These are phyloP conservation scores for Erucastrum elatum DNA, from an alignment of 345 rosid species.

Conservation along the genomic window DNA sequence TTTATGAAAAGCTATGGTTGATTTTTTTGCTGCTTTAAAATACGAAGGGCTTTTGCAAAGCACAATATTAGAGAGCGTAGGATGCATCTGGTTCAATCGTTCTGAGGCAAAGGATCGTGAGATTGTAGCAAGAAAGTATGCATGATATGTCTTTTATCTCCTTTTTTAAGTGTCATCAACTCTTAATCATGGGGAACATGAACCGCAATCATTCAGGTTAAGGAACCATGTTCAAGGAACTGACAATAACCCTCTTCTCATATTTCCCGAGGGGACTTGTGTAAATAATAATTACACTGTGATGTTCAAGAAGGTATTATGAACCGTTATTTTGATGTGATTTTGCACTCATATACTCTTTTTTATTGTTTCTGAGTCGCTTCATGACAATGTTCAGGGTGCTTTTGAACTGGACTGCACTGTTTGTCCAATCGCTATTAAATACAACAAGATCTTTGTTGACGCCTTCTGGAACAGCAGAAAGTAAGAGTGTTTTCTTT, in stretches of 20 bases:
- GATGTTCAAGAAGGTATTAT: constrained; percentile 87
- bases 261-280: constrained; percentile 93
- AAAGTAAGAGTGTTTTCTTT: constrained; percentile 56
- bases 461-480: constrained; percentile 99
- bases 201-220: constrained; percentile 53
- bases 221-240: constrained; percentile 78
- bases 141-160: constrained; percentile 14
- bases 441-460: constrained; percentile 94
- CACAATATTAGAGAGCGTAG: constrained; percentile 92
- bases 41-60: constrained; percentile 83
- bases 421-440: constrained; percentile 94
- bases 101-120: constrained; percentile 94
- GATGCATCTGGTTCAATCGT: constrained; percentile 98
- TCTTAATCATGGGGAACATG: constrained; percentile 27
- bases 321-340: constrained; percentile 6
- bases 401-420: constrained; percentile 96
- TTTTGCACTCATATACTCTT: not conserved
- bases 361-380: constrained; percentile 14
- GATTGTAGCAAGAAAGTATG: constrained; percentile 89
- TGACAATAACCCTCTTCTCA: constrained; percentile 89
- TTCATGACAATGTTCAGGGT: constrained; percentile 59
- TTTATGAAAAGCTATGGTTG: constrained; percentile 1
- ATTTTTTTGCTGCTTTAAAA: constrained; percentile 19
- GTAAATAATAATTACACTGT: constrained; percentile 95
- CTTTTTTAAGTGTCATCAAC: not conserved